A percentile compares a stretch with the other conserved stretches of the same genome.
Evolutionary conservation across 148 eudicot genomes (phyloP).

Genomic region (Diospyros lotus): DNA sequence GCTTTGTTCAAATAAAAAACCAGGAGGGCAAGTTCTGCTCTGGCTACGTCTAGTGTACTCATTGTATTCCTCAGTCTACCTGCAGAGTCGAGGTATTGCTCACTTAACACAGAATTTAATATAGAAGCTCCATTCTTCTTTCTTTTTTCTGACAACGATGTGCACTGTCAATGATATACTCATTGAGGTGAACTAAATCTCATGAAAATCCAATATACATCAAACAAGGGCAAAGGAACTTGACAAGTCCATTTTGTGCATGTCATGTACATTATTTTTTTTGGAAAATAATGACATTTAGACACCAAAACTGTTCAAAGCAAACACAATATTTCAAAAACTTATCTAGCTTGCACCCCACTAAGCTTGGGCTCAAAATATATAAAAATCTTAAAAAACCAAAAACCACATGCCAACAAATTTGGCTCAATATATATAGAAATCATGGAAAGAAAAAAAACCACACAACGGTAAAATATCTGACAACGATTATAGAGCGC

Average conservation of each 20-base stretch:
- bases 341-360: not conserved
- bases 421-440: no score
- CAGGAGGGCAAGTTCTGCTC: conserved; percentile 81
- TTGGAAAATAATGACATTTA: not conserved
- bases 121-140: not conserved
- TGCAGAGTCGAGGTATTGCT: conserved; percentile 8
- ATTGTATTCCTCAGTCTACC: conserved; percentile 39
- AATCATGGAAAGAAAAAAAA: no score
- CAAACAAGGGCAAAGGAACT: not conserved
- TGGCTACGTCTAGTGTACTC: conserved; percentile 68
- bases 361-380: not conserved
- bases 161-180: not conserved
- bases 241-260: not conserved
- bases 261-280: not conserved
- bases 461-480: not conserved
- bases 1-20: conserved; percentile 94
- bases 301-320: not conserved
- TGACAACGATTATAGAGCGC: not conserved
- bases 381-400: not conserved
- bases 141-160: not conserved
- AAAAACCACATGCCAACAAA: no score
- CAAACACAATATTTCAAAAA: not conserved
- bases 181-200: not conserved
- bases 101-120: not conserved
- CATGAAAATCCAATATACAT: not conserved